Conservation (phyloP, 2,329 filamentous ascomycete genomes). For the Xylaria sp. region DNA sequence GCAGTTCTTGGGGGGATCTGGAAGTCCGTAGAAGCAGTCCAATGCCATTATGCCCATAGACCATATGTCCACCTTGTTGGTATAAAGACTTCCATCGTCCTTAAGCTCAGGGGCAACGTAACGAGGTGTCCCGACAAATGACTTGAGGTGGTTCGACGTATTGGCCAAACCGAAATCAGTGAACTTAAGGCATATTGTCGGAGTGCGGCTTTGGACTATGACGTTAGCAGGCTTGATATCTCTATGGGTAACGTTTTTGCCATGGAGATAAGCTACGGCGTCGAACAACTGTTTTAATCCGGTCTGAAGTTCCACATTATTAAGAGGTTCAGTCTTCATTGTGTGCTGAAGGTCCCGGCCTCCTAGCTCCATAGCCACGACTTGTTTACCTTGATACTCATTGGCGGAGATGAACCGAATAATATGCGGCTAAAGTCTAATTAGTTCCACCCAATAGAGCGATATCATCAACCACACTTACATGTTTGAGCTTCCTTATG, state of each 20-base stretch:
- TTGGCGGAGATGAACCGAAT: not conserved
- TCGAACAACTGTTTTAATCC: not conserved
- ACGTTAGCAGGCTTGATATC: conserved; percentile 26
- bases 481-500: not conserved
- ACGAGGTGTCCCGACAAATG: not conserved
- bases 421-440: conserved; percentile 3
- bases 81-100: not conserved
- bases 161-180: conserved; percentile 17
- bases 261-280: conserved; percentile 14
- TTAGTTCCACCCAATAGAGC: not conserved
- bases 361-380: conserved; percentile 10
- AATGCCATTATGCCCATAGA: conserved; percentile 13
- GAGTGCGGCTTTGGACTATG: conserved; percentile 3
- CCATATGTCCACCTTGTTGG: conserved; percentile 26
- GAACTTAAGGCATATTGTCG: conserved; percentile 15
- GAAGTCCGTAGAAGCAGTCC: not conserved
- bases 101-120: conserved; percentile 3
- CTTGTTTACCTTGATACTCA: not conserved
- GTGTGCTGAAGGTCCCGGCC: not conserved
- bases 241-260: conserved; percentile 1
- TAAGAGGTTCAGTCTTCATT: fast-evolving
- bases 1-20: not conserved
- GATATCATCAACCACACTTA: not conserved
- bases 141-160: not conserved
- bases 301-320: not conserved